These are phyloP conservation scores for Begonia fuchsioides DNA, from an alignment of 306 rosid species.

Conservation along the genomic window DNA sequence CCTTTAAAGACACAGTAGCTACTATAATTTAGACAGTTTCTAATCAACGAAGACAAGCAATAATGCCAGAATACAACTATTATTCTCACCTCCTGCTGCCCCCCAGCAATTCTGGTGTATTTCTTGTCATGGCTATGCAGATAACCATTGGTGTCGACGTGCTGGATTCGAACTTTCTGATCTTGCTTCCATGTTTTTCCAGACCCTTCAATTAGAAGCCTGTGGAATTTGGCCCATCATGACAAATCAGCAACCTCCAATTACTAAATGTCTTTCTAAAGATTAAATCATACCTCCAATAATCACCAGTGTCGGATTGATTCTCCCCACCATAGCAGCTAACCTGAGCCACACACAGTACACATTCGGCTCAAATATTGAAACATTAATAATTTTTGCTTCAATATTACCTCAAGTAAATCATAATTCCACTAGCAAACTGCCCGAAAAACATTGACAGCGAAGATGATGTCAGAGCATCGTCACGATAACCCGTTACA, in stretches of 20 bases:
- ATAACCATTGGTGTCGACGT: conserved; percentile 72
- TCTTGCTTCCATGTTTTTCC: conserved; percentile 98
- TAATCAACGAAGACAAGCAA: too few relatives aligned
- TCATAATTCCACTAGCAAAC: too few relatives aligned
- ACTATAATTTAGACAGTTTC: too few relatives aligned
- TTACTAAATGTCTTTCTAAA: not conserved
- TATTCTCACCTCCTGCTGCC: conserved; percentile 93
- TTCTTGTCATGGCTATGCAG: conserved; percentile 96
- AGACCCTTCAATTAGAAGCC: conserved; percentile 69
- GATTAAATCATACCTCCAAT: conserved; percentile 51
- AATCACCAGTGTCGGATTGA: conserved; percentile 79
- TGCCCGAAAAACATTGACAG: too few relatives aligned
- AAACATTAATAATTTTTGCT: too few relatives aligned
- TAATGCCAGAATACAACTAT: too few relatives aligned
- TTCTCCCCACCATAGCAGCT: conserved; percentile 83
- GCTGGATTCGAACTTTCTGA: conserved; percentile 84
- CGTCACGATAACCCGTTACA: too few relatives aligned
- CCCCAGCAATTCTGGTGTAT: conserved; percentile 88
- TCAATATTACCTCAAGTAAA: too few relatives aligned
- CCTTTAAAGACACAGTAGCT: too few relatives aligned
- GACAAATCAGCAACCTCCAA: conserved; percentile 8
- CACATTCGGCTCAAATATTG: too few relatives aligned
- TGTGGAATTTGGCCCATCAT: conserved; percentile 14
- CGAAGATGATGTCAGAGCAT: too few relatives aligned
- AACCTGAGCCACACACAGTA: conserved; percentile 31